Base-by-base conservation (phyloP, 495 filamentous ascomycete species). In the Chaetomium cochliodes region DNA sequence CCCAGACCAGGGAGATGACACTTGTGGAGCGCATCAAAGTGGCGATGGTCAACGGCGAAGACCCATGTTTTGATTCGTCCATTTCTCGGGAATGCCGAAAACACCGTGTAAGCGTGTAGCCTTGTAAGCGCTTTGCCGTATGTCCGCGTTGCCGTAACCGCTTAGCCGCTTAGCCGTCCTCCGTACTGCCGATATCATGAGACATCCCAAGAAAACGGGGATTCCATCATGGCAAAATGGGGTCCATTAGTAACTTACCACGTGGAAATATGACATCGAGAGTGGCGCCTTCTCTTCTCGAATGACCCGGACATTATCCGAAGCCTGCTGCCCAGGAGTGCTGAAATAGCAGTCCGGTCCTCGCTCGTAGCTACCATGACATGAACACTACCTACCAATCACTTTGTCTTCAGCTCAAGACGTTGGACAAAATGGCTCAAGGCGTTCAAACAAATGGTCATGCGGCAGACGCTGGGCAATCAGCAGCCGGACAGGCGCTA, bases 401-500 rank as follows among this genome's bases (percentile, higher is more conserved):
- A n/a, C 53, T 39, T 56, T 22, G 3, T 56, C 53, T 11, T 41
- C 28, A 18, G 6, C 22, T 41, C 33, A 23, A 3, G 1, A 15
- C 30, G 12, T 26, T 37, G 33, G 11, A 56, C n/a, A 41, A 8
- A 41, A 56, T 56, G 53, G 20, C 53, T 56, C 53, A 20, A 41
- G 30, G n/a, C 16, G 18, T 23, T 47, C 61, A 58, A 60, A 56
- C 58, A 68, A 65, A 60, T 42, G 65, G 26, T 49, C 30, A 51
- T 20, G 53, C 33, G 42, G 63, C 53, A 30, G 30, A 56, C 41
- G 18, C 23, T 41, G 53, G 53, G n/a, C 18, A 25, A 23, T n/a
- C 30, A 15, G 53, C 53, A 39, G 53, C 41, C 28, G 47, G 52
- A 25, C 62, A 44, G 33, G 60, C 72, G 26, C 70, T 79, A 49